These are phyloP conservation scores for Colletotrichum ledebouriae DNA, from an alignment of 2,329 filamentous ascomycete species.

Conservation along the genomic window DNA sequence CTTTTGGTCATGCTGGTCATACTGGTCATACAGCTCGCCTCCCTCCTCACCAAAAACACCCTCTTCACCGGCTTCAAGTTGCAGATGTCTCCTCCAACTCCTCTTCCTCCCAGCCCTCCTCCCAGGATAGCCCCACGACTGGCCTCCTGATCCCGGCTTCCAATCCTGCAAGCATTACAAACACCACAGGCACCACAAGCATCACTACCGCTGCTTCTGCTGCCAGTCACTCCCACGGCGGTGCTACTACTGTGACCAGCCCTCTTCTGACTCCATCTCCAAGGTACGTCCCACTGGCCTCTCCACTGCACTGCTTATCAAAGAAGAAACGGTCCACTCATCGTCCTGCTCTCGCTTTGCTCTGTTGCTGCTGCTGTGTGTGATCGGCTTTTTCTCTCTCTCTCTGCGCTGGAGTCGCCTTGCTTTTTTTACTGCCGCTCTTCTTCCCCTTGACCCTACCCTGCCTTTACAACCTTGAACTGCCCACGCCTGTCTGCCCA, in stretches of 20 bases:
- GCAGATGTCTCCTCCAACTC: slow-evolving; percentile 30
- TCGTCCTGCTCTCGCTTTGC: slow-evolving; percentile 30
- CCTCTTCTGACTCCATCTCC: slow-evolving; percentile 42
- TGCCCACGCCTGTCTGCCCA: slow-evolving; percentile 24
- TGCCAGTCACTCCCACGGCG: slow-evolving; percentile 27
- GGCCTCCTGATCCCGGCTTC: slow-evolving; percentile 49
- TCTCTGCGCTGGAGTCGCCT: slow-evolving; percentile 2
- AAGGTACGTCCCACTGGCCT: slow-evolving; percentile 37
- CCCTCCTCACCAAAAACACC: slow-evolving; percentile 42
- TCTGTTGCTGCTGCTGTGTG: slow-evolving; percentile 9
- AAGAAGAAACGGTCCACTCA: slow-evolving; percentile 40
- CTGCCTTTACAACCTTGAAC: slow-evolving; percentile 31
- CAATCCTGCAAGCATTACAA: slow-evolving; percentile 45
- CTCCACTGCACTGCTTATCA: slow-evolving; percentile 40
- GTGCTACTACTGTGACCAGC: slow-evolving; percentile 20
- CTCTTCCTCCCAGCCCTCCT: slow-evolving; percentile 45
- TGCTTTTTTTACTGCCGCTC: slow-evolving; percentile 17
- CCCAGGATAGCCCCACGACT: slow-evolving; percentile 62
- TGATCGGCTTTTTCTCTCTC: slow-evolving; percentile 3
- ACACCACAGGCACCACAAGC: slow-evolving; percentile 46
- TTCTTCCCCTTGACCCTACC: slow-evolving; percentile 26
- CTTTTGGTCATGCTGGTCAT: slow-evolving; percentile 7
- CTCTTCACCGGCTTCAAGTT: slow-evolving; percentile 40
- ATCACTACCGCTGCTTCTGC: slow-evolving; percentile 40
- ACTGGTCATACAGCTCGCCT: slow-evolving; percentile 28